Percentiles rank a stretch among this genome's conserved stretches.
These are phyloP conservation scores for Carex arenaria DNA, from an alignment of 202 grass and related monocot genomes.

Conservation along the genomic window DNA sequence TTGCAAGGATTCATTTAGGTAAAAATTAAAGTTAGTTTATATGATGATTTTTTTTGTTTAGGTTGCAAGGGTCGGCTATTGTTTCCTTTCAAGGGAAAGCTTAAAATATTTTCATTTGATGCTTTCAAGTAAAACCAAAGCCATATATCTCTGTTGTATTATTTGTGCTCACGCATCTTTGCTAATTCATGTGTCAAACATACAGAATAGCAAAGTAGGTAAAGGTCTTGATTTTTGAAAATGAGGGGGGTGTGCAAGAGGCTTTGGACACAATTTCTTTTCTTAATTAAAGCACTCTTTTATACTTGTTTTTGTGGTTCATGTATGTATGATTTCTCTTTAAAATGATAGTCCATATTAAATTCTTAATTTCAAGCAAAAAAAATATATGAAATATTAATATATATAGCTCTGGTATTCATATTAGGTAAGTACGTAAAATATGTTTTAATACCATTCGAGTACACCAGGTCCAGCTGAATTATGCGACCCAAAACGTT, in stretches of 20 bases:
- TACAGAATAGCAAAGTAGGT: background rate
- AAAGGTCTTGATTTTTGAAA: background rate
- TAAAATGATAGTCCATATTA: no score
- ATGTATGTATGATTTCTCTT: no score
- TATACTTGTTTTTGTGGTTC: no score
- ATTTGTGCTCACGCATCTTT: background rate
- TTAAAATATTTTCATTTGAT: background rate
- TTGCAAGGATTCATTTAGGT: slow-evolving; percentile 17
- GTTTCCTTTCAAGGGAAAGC: background rate
- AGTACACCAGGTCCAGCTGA: no score
- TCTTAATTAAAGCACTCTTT: no score
- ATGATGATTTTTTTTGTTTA: background rate
- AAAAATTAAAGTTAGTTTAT: background rate
- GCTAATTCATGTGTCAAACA: background rate
- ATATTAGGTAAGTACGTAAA: no score
- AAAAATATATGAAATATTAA: no score
- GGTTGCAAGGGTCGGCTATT: background rate
- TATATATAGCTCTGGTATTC: no score
- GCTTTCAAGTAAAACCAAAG: slow-evolving; percentile 22
- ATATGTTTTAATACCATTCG: no score
- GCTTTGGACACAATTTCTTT: no score
- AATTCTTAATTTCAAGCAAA: no score
- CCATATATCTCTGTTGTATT: background rate
- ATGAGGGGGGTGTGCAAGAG: background rate
- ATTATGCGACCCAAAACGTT: no score